Conservation (phyloP, 352 stramenopile genomes). For the Globisporangium viniferum region DNA sequence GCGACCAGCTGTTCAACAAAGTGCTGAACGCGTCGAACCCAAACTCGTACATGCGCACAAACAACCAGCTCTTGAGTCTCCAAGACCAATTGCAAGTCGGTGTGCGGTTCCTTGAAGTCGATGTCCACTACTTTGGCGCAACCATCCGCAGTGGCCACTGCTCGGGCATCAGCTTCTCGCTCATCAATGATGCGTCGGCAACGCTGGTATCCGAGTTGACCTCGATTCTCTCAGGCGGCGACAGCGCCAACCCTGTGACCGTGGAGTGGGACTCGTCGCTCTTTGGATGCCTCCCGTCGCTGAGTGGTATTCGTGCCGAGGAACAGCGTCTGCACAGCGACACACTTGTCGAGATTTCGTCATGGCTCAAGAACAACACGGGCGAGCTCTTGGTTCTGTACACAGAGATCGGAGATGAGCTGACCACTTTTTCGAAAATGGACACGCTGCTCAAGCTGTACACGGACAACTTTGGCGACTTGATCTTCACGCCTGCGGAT, state of each 20-base stretch:
- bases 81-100: slow-evolving; percentile 80
- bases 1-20: slow-evolving; percentile 71
- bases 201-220: slow-evolving; percentile 33
- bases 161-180: slow-evolving; percentile 49
- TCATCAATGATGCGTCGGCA: slow-evolving; percentile 49
- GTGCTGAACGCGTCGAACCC: slow-evolving; percentile 49
- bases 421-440: slow-evolving; percentile 36
- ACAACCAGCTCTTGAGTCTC: slow-evolving; percentile 71
- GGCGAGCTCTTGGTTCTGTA: slow-evolving; percentile 55
- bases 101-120: slow-evolving; percentile 73
- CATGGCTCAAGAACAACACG: slow-evolving; percentile 54
- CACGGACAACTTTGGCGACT: slow-evolving; percentile 40
- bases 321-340: slow-evolving; percentile 50
- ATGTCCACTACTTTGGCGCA: slow-evolving; percentile 76
- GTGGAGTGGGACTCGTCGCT: slow-evolving; percentile 59
- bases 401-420: slow-evolving; percentile 48
- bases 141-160: slow-evolving; percentile 77
- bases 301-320: slow-evolving; percentile 74
- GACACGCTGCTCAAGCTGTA: slow-evolving; percentile 51
- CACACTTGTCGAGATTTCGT: slow-evolving; percentile 51
- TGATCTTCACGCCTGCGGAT: slow-evolving; percentile 48
- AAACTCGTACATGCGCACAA: slow-evolving; percentile 60
- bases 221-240: slow-evolving; percentile 32
- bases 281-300: slow-evolving; percentile 73
- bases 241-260: slow-evolving; percentile 15